Percentiles rank a stretch among this genome's conserved stretches.
These are phyloP conservation scores for Letharia columbiana DNA, from an alignment of 495 filamentous ascomycete species.

Conservation along the genomic window DNA sequence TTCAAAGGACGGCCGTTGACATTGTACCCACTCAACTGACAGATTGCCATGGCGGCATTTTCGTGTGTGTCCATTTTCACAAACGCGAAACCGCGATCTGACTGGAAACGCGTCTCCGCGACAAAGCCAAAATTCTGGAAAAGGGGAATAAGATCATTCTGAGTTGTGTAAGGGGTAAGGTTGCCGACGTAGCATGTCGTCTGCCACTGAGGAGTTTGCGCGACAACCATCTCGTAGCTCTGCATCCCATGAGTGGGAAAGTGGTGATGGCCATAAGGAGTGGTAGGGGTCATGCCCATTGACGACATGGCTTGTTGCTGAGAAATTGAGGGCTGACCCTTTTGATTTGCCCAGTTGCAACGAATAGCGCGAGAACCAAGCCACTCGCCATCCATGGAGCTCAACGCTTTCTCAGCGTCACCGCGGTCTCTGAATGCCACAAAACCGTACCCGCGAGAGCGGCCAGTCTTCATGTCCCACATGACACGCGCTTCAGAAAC, in stretches of 20 bases:
- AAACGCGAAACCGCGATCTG: conserved; percentile 95
- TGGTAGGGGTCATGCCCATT: conserved; percentile 98
- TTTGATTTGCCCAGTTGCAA: conserved; percentile 99
- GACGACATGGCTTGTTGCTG: conserved; percentile 95
- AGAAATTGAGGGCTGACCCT: conserved; percentile 95
- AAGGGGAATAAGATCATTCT: conserved; percentile 87
- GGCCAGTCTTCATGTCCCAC: conserved; percentile 99
- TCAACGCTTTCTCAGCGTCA: conserved; percentile 93
- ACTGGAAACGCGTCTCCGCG: conserved; percentile 93
- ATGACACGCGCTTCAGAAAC: conserved; percentile 99
- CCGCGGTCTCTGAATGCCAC: conserved; percentile 92
- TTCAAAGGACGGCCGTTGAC: conserved; percentile 96
- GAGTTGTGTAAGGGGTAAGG: conserved; percentile 93
- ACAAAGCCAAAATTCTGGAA: conserved; percentile 99
- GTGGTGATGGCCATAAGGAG: conserved; percentile 92
- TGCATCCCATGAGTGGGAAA: conserved; percentile 95
- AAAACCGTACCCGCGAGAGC: conserved; percentile 95
- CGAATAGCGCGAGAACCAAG: conserved; percentile 96
- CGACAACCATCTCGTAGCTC: conserved; percentile 95
- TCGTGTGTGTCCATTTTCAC: conserved; percentile 99
- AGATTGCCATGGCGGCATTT: conserved; percentile 97
- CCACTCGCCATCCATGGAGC: conserved; percentile 99
- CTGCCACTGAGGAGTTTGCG: conserved; percentile 97
- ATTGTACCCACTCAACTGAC: conserved; percentile 91
- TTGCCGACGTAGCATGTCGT: conserved; percentile 99